Conservation (phyloP, 495 filamentous ascomycete species). For the Penicillium dipodomyicola region DNA sequence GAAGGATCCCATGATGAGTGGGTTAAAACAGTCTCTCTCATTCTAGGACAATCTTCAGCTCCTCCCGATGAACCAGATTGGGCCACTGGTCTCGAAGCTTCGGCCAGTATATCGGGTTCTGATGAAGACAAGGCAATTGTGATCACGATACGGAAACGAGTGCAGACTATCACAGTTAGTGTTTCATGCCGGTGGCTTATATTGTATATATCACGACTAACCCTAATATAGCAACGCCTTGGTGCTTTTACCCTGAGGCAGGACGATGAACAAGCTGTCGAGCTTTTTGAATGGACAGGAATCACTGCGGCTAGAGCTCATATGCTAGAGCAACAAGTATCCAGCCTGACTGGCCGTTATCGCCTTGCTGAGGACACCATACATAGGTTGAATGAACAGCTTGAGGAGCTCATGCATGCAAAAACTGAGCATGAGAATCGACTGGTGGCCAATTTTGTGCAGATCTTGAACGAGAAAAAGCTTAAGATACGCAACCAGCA, state of each 20-base stretch:
- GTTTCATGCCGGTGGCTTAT: background rate
- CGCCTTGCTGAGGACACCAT: slow-evolving; percentile 47
- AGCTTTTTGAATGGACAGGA: slow-evolving; percentile 72
- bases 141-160: slow-evolving; percentile 55
- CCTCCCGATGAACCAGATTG: slow-evolving; percentile 13
- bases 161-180: slow-evolving; percentile 56
- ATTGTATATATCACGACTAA: slow-evolving; percentile 2
- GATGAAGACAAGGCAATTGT: slow-evolving; percentile 40
- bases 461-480: slow-evolving; percentile 82
- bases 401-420: slow-evolving; percentile 62
- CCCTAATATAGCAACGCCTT: slow-evolving; percentile 58
- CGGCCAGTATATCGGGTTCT: slow-evolving; percentile 31
- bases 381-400: slow-evolving; percentile 52
- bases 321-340: slow-evolving; percentile 44
- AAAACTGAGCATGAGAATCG: slow-evolving; percentile 68
- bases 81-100: slow-evolving; percentile 34
- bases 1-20: slow-evolving; percentile 56
- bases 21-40: slow-evolving; percentile 45
- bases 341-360: slow-evolving; percentile 45
- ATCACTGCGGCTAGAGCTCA: slow-evolving; percentile 45
- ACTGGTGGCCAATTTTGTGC: slow-evolving; percentile 67
- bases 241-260: slow-evolving; percentile 61
- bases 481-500: slow-evolving; percentile 86
- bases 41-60: slow-evolving; percentile 29
- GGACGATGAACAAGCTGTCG: slow-evolving; percentile 62